Conservation (phyloP, 1,139 yeast genomes). For the Pichia sp. region DNA sequence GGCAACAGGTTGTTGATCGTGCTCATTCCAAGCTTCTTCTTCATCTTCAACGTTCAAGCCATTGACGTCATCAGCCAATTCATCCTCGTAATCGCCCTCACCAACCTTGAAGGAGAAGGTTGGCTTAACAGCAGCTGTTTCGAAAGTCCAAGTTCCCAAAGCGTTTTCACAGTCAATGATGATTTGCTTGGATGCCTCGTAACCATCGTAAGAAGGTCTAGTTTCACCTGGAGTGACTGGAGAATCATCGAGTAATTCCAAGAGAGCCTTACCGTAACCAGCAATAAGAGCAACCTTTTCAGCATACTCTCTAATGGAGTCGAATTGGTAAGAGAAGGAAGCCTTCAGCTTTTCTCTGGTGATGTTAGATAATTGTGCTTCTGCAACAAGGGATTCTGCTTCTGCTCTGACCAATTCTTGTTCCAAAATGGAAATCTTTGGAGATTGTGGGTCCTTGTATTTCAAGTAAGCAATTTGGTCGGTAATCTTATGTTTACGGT, state of each 20-base stretch:
- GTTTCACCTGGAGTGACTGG: constrained; percentile 91
- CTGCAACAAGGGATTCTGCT: constrained; percentile 86
- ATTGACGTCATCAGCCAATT: constrained; percentile 36
- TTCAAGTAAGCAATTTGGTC: constrained; percentile 78
- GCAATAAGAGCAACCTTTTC: constrained; percentile 83
- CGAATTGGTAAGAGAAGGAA: constrained; percentile 78
- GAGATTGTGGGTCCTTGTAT: constrained; percentile 79
- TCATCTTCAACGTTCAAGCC: constrained; percentile 48
- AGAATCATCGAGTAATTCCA: constrained; percentile 75
- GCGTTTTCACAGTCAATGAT: constrained; percentile 82
- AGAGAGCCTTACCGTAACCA: constrained; percentile 80
- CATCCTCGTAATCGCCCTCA: constrained; percentile 56
- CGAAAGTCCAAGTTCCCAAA: constrained; percentile 77
- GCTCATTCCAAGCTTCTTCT: constrained; percentile 22
- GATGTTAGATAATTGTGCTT: constrained; percentile 81
- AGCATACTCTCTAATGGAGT: constrained; percentile 73
- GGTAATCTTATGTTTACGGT: constrained; percentile 78
- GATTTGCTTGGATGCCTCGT: constrained; percentile 81
- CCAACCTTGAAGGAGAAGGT: constrained; percentile 71
- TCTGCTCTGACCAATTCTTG: constrained; percentile 88
- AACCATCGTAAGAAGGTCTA: constrained; percentile 82
- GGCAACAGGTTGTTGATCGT: constrained; percentile 22
- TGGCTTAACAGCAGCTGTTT: constrained; percentile 73
- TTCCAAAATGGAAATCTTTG: constrained; percentile 74
- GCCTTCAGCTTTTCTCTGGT: constrained; percentile 84